phyloP scores from a whole-genome alignment of 352 stramenopile species.

The Thraustochytrium sp. region DNA sequence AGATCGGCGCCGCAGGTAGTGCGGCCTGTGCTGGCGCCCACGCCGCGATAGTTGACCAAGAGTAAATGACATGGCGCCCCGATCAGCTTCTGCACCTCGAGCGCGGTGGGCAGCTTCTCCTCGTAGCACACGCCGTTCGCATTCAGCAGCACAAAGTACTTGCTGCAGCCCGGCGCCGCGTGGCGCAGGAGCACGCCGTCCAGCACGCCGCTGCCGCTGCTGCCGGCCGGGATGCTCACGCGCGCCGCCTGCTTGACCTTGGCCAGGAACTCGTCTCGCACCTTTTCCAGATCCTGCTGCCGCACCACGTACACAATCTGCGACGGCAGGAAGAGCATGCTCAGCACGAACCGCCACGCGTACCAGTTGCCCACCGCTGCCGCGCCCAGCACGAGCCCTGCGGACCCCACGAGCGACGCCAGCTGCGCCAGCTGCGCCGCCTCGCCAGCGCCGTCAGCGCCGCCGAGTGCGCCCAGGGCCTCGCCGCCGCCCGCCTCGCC shows the following conservation, averaged over 20 bases:
- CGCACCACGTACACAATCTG: constrained; percentile 26
- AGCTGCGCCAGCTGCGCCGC: not conserved
- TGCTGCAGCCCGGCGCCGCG: not conserved
- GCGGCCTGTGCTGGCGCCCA: not conserved
- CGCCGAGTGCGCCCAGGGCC: too few species aligned
- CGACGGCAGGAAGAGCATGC: not conserved
- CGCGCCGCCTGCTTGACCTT: not conserved
- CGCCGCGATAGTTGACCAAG: constrained; percentile 12
- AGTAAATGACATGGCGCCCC: not conserved
- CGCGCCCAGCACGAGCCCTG: not conserved
- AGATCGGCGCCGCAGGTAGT: not conserved
- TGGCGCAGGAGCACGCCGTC: constrained; percentile 6
- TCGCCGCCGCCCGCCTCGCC: too few species aligned
- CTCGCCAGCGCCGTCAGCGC: not conserved
- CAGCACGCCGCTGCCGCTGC: not conserved
- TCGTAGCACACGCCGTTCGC: constrained; percentile 40
- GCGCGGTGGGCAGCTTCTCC: not conserved
- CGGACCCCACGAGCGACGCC: not conserved
- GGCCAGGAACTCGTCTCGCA: not conserved
- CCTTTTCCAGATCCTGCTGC: not conserved
- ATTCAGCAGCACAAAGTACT: constrained; percentile 27
- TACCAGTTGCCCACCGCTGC: not conserved
- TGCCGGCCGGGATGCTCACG: not conserved
- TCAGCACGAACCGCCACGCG: not conserved
- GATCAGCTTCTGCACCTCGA: not conserved